Base-by-base conservation (phyloP, 2,329 filamentous ascomycete genomes). In the Ophiostoma ulmi region DNA sequence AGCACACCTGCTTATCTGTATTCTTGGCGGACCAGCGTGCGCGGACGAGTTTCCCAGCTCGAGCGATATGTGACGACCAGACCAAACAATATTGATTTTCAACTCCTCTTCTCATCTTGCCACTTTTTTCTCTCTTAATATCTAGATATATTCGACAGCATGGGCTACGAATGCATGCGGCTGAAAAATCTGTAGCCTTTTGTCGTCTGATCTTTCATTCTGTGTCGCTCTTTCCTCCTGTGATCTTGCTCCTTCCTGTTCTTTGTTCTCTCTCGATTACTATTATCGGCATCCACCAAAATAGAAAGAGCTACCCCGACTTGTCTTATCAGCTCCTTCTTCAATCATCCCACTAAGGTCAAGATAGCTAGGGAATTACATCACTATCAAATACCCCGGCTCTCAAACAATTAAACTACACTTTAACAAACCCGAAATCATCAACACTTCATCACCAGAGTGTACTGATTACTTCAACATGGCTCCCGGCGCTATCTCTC, bases 401-500 rank as follows among this genome's bases (percentile, higher is more conserved):
- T 26, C 44, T 20, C 44, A 20, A 20, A 20, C 44, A 10, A 20
- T 8, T 7, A n/a, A 8, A 48, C 17, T 48, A 20, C 44, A n/a
- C 44, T 20, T 20, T 8, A 20, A 20, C 44, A 48, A 26, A 31
- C 52, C 26, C 8, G 13, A 31, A 14, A 31, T 26, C n/a, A 58
- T 58, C 52, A 13, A 31, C 52, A 58, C 52, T 26, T 11, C 13
- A 14, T 63, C 58, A 36, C 17, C 58, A 20, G 11, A 13, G 26
- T 17, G 52, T n/a, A 10, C n/a, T 48, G 17, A 48, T 48, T 7
- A 20, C 17, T 8, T n/a, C 52, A 65, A 22, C 41, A 89, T 89
- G 87, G 84, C 87, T 64, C 86, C 87, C 13, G 84, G 79, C 73
- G 85, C 85, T 74, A 77, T 87, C 74, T 84, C 85, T 35, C 83